phyloP scores from a whole-genome alignment of 805 yeast species.

The Saturnispora galanensis region DNA sequence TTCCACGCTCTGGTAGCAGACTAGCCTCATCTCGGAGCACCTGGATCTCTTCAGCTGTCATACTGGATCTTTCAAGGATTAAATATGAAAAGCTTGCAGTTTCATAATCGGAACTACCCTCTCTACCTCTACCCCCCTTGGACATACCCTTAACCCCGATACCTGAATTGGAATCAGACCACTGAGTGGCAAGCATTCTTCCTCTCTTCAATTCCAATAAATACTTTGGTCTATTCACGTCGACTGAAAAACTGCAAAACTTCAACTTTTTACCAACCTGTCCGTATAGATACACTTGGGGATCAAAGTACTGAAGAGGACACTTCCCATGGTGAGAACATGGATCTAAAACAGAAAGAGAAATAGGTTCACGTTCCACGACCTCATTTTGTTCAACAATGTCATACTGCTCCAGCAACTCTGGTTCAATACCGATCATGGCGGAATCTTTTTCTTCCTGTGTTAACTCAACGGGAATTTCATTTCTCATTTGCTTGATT shows the following conservation, averaged over 20 bases:
- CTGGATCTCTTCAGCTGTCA: slow-evolving; percentile 24
- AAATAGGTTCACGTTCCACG: slow-evolving; percentile 24
- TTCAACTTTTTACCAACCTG: slow-evolving; percentile 49
- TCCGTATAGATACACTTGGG: slow-evolving; percentile 47
- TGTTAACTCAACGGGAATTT: neutral
- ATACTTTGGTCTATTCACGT: slow-evolving; percentile 68
- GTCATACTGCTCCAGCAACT: slow-evolving; percentile 19
- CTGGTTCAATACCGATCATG: slow-evolving; percentile 18
- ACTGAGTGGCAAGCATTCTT: slow-evolving; percentile 54
- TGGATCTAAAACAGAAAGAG: slow-evolving; percentile 71
- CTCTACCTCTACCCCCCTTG: slow-evolving; percentile 68
- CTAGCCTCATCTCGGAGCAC: slow-evolving; percentile 13
- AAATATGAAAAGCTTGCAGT: slow-evolving; percentile 65
- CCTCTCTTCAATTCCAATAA: slow-evolving; percentile 84
- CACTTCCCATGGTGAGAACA: slow-evolving; percentile 82
- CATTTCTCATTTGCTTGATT: slow-evolving; percentile 7
- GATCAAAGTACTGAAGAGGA: slow-evolving; percentile 74
- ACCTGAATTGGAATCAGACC: slow-evolving; percentile 54
- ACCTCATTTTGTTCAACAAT: slow-evolving; percentile 12
- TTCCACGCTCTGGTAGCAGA: slow-evolving; percentile 13
- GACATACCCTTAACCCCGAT: slow-evolving; percentile 39
- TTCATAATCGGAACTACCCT: slow-evolving; percentile 61
- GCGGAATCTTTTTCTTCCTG: slow-evolving; percentile 15
- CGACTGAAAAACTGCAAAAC: slow-evolving; percentile 68
- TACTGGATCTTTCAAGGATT: slow-evolving; percentile 50